phyloP scores from a whole-genome alignment of 257 asterid genomes.

The Fraxinus cuspidata region DNA sequence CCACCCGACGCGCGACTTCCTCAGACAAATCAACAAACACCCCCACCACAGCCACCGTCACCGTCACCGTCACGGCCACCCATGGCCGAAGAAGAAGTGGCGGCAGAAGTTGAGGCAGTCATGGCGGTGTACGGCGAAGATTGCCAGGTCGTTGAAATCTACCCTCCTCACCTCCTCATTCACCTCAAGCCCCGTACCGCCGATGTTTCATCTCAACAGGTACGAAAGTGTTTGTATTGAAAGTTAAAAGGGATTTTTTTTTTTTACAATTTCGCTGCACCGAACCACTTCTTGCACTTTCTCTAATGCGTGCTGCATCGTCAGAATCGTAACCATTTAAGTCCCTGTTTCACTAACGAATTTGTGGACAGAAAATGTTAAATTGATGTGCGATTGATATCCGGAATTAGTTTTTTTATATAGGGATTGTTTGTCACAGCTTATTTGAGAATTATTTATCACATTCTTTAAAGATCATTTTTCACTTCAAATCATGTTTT shows the following conservation, averaged over 20 bases:
- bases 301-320: neutral
- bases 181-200: conserved; percentile 92
- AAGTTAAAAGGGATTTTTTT: too few species aligned
- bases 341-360: neutral
- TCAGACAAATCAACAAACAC: neutral
- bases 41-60: neutral
- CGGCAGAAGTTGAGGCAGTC: conserved; percentile 73
- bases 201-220: conserved; percentile 79
- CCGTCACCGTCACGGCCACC: neutral
- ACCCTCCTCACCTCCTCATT: conserved; percentile 72
- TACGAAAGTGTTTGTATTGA: neutral
- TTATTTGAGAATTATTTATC: too few species aligned
- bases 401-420: neutral
- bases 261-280: neutral
- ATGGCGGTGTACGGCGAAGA: conserved; percentile 79
- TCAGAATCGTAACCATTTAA: neutral
- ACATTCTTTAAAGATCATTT: too few species aligned
- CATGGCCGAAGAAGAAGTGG: conserved; percentile 72
- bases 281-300: neutral
- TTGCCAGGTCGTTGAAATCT: conserved; percentile 49
- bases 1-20: neutral
- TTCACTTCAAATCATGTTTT: neutral
- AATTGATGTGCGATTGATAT: neutral
- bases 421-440: too few species aligned
- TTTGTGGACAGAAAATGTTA: neutral